Base-by-base conservation (phyloP, 768 basidiomycete genomes). In the Rhizopogon vinicolor region DNA sequence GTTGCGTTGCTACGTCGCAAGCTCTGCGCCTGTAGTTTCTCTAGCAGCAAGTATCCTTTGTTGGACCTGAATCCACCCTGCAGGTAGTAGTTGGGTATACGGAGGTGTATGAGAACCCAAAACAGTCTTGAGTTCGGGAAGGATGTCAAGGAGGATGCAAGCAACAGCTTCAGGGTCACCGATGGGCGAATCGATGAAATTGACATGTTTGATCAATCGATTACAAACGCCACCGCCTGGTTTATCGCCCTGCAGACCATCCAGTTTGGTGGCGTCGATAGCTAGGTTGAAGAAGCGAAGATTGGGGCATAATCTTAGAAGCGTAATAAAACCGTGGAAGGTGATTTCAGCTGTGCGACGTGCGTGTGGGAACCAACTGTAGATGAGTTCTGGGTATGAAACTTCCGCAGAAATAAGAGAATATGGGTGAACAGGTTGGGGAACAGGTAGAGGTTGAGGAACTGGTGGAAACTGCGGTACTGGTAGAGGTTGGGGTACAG, bases 171-270 rank as follows among this genome's bases (percentile, higher is more conserved):
- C 44, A n/a, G 52, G 44, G 29, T 53, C 44, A 12, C 16, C 22
- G 28, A 53, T 33, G 28, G 12, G 41, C 29, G 52, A 53, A 49
- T 53, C 49, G 4, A 35, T 3, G 18, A 53, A 31, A 12, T 25
- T 35, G n/a, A 28, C 22, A 28, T 53, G 7, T 31, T 46, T 53
- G 49, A 53, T 31, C 16, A 22, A n/a, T 25, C 44, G 41, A 19
- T 53, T 53, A 33, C 50, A 52, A 35, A 53, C 52, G 33, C 52
- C 52, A 3, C 19, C n/a, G 22, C 50, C 52, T 31, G 52, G 52
- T 46, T 33, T 46, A 35, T 22, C 29, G 28, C 25, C n/a, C 16
- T 19, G 25, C n/a, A 45, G 12, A 12, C 51, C 43, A 16, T 48
- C 46, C 16, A 52, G 39, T 9, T 25, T 53, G 16, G 52, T 52